Conservation (phyloP, 768 basidiomycete species). For the Mycena epipterygia region DNA sequence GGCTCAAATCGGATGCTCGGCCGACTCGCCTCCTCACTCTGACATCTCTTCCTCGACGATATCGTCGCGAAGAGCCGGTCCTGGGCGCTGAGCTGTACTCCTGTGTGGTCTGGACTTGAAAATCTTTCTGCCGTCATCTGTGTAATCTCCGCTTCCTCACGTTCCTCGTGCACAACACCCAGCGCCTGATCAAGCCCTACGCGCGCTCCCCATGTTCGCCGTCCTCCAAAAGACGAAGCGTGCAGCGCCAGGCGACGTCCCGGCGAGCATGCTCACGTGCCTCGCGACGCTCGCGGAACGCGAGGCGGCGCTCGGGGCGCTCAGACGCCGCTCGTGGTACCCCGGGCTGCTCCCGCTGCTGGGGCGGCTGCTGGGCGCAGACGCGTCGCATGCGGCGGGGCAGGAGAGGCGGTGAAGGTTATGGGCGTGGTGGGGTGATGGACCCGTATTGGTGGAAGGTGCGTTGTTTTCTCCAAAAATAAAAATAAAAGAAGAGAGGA, state of each 20-base stretch:
- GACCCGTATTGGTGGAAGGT: slow-evolving; percentile 97
- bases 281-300: slow-evolving; percentile 95
- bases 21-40: no score
- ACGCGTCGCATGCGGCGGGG: not conserved
- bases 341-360: slow-evolving; percentile 89
- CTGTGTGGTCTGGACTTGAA: no score
- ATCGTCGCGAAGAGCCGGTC: no score
- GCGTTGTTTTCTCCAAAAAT: slow-evolving; percentile 28
- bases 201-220: slow-evolving; percentile 92
- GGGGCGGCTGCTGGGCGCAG: slow-evolving; percentile 81
- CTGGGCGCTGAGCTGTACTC: no score
- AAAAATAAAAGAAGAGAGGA: no score
- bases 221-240: slow-evolving; percentile 93
- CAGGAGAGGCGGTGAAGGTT: slow-evolving; percentile 89
- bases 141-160: slow-evolving; percentile 92
- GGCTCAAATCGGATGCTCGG: no score
- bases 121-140: no score
- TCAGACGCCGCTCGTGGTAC: slow-evolving; percentile 93
- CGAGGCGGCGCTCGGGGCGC: slow-evolving; percentile 92
- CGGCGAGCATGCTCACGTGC: slow-evolving; percentile 93
- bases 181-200: slow-evolving; percentile 95
- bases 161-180: slow-evolving; percentile 89
- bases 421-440: slow-evolving; percentile 93
- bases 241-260: slow-evolving; percentile 79
- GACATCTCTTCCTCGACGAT: no score